Evolutionary conservation across 2,329 filamentous ascomycete genomes (phyloP), one percentile per base, ranked within the genome.

Genomic region (Ramularia endophylla): DNA sequence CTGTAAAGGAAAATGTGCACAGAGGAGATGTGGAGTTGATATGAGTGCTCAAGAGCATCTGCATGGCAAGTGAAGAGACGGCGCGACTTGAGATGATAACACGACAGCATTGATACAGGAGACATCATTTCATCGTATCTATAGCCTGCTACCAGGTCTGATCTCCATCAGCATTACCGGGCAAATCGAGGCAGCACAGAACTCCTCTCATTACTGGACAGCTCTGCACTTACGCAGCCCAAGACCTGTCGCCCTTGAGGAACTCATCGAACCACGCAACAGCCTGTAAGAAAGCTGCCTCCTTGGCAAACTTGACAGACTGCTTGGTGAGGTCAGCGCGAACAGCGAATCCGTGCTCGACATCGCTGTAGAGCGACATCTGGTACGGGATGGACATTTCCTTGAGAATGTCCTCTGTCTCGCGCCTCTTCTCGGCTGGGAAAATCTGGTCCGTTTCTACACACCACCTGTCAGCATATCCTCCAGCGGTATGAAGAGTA

Each of bases 241-340:
- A 52, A 19, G 28, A 42, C 34, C 50, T 33, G 17, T 43, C 38
- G 8, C 45, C 48, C 61, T 68, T 69, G 47, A 84, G 60, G 60
- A 75, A 71, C 62, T 80, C 70, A 52, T 85, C 74, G 53, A 94
- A 88, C 87, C 87, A 94, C 38, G 70, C 62, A 38, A 88, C 71
- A 27, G 85, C 85, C 71, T 92, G 87, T 50, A 73, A 57, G 60
- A 92, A 92, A 4, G 87, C 86, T 65, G 83, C 78, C 66, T 94
- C 85, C 74, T 87, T 89, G 27, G 84, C 81, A 55, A 75, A 90
- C 61, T 75, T 79, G 57, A 76, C 63, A 33, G 68, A 50, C 60
- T 72, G 73, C 48, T 80, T 72, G 46, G 56, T 72, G 22, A 74
- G 44, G 58, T 92, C 83, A 19, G 71, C 73, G 41, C 85, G 77